Evolutionary conservation across 1,139 yeast species (phyloP), one percentile per base, ranked within the genome.

Genomic region (Candida tetrigidarum): DNA sequence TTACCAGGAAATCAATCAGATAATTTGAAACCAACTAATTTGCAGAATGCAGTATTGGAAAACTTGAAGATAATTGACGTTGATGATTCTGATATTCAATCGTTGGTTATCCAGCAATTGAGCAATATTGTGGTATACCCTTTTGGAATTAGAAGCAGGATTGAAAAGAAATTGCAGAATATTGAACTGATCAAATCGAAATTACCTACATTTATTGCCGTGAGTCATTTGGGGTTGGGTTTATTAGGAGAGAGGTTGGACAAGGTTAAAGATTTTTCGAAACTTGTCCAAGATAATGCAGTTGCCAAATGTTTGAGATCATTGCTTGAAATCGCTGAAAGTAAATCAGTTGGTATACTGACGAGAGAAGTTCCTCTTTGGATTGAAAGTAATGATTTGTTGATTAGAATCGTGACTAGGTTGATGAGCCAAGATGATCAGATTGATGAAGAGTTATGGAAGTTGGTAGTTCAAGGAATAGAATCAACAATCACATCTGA

Each of bases 151-250:
- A 67, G 86, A 48, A 71, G 70, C 15, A 65, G 84, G 47, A 85
- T 85, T 41, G 73, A 57, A 51, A 70, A 56, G 46, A 68, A 62
- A 53, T 59, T 63, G 40, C 59, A 51, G 19, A 59, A 63, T 38
- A 63, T 63, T 37, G 55, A 57, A 38, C 49, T 62, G 12, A 52
- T 60, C 28, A 60, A 43, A 28, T 57, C 61, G 19, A 81, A 80
- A 47, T 69, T 80, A 23, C 93, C 96, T 1, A 77, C 90, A 0
- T 90, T 85, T 58, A 74, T 83, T 30, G 82, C 90, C 0, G 65
- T 86, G 2, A 79, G 93, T 52, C 74, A 74, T 44, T 58, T 64
- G 23, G 73, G 88, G 1, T 66, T 83, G 44, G 64, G 62, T 10
- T 52, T 78, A 7, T 56, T 88, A 22, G 55, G 59, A 3, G 51